These are phyloP conservation scores for Teunomyces lycoperdinae DNA, from an alignment of 805 yeast genomes.

Conservation along the genomic window DNA sequence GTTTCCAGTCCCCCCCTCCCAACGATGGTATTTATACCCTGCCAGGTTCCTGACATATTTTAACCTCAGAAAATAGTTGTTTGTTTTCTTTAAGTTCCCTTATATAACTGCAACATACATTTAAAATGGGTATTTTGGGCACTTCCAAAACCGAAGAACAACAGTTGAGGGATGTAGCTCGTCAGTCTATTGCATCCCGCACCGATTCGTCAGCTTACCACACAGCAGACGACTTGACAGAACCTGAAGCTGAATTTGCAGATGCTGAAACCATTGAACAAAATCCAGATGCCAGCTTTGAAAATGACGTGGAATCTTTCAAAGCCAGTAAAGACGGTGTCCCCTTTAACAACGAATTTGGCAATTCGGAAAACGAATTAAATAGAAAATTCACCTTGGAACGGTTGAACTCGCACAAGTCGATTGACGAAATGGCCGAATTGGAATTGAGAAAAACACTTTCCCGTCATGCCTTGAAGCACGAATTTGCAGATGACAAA, in stretches of 20 bases:
- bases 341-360: not conserved
- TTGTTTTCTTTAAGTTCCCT: not conserved
- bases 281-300: not conserved
- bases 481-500: not conserved
- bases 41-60: not conserved
- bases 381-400: conserved; percentile 17
- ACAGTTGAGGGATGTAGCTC: conserved; percentile 18
- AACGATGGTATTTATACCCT: not conserved
- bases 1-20: not conserved
- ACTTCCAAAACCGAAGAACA: conserved; percentile 30
- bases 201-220: conserved; percentile 32
- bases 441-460: conserved; percentile 10
- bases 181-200: conserved; percentile 14
- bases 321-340: not conserved
- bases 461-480: not conserved
- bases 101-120: not conserved
- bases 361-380: conserved; percentile 13
- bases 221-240: conserved; percentile 28
- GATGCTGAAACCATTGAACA: conserved; percentile 1
- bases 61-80: not conserved
- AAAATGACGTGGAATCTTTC: not conserved
- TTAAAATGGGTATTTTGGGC: conserved; percentile 36
- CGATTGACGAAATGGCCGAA: conserved; percentile 17
- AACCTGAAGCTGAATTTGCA: not conserved
- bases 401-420: conserved; percentile 15